Conservation (phyloP, 2,329 filamentous ascomycete species). For the Geosmithia putterillii region DNA sequence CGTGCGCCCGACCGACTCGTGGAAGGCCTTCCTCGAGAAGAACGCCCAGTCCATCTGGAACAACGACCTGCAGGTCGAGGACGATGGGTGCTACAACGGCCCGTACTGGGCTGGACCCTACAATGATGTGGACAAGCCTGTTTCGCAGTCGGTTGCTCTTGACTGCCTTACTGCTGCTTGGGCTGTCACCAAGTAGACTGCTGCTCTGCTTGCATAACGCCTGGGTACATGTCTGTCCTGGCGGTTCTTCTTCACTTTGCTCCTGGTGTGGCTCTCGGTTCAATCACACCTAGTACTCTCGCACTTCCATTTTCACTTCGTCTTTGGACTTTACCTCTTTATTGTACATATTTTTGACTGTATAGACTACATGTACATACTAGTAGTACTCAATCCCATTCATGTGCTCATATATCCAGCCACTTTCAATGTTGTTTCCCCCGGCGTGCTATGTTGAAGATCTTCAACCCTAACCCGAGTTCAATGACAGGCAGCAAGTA, state of each 20-base stretch:
- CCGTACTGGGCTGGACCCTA: conserved; percentile 55
- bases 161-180: conserved; percentile 12
- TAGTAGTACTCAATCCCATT: too few relatives aligned
- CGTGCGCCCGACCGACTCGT: conserved; percentile 2
- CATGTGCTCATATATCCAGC: too few relatives aligned
- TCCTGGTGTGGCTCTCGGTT: too few relatives aligned
- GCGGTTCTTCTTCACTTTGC: neutral
- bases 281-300: too few relatives aligned
- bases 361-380: too few relatives aligned
- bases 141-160: conserved; percentile 52
- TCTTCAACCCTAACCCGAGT: too few relatives aligned
- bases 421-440: too few relatives aligned
- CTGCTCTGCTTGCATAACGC: conserved; percentile 22
- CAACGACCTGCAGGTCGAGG: conserved; percentile 23
- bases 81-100: conserved; percentile 32
- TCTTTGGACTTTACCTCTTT: too few relatives aligned
- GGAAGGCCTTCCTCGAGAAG: conserved; percentile 4
- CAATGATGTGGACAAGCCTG: conserved; percentile 29
- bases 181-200: neutral
- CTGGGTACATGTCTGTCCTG: neutral
- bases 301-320: too few relatives aligned
- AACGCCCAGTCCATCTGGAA: conserved; percentile 7
- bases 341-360: too few relatives aligned
- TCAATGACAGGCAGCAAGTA: too few relatives aligned
- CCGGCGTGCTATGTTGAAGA: too few relatives aligned